Conservation (phyloP, 2,329 filamentous ascomycete genomes). For the Calonectria multiphialidica region DNA sequence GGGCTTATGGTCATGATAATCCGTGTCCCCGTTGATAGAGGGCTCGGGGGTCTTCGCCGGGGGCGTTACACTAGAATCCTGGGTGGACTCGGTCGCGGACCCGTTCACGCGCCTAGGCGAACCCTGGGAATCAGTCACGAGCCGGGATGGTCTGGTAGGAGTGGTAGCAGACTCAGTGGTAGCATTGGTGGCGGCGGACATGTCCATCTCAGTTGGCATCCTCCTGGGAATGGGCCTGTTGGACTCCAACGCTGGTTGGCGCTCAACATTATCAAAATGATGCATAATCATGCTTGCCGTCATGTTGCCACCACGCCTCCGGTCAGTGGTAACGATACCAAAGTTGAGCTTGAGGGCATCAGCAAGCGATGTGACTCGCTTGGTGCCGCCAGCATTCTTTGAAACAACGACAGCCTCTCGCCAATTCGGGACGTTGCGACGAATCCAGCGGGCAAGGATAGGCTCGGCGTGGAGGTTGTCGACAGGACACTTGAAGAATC, state of each 20-base stretch:
- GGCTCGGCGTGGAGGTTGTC: slow-evolving; percentile 98
- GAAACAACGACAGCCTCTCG: slow-evolving; percentile 94
- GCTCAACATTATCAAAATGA: slow-evolving; percentile 72
- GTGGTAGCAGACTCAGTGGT: slow-evolving; percentile 28
- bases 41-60: slow-evolving; percentile 42
- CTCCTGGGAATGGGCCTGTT: slow-evolving; percentile 38
- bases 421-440: slow-evolving; percentile 89
- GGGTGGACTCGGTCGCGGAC: slow-evolving; percentile 25
- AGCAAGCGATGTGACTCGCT: slow-evolving; percentile 94
- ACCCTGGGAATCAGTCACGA: slow-evolving; percentile 57
- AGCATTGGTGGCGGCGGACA: slow-evolving; percentile 24
- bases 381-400: slow-evolving; percentile 97
- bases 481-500: slow-evolving; percentile 97
- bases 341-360: slow-evolving; percentile 98
- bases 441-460: slow-evolving; percentile 95
- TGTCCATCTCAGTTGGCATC: slow-evolving; percentile 29
- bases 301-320: slow-evolving; percentile 77
- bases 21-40: slow-evolving; percentile 47
- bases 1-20: slow-evolving; percentile 84
- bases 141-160: slow-evolving; percentile 44
- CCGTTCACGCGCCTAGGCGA: slow-evolving; percentile 55
- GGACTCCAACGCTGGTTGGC: slow-evolving; percentile 56
- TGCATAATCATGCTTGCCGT: slow-evolving; percentile 82
- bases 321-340: slow-evolving; percentile 92
- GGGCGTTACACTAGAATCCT: slow-evolving; percentile 35